Conservation (phyloP, 2,329 filamentous ascomycete species). For the Thielaviopsis ethacetica region DNA sequence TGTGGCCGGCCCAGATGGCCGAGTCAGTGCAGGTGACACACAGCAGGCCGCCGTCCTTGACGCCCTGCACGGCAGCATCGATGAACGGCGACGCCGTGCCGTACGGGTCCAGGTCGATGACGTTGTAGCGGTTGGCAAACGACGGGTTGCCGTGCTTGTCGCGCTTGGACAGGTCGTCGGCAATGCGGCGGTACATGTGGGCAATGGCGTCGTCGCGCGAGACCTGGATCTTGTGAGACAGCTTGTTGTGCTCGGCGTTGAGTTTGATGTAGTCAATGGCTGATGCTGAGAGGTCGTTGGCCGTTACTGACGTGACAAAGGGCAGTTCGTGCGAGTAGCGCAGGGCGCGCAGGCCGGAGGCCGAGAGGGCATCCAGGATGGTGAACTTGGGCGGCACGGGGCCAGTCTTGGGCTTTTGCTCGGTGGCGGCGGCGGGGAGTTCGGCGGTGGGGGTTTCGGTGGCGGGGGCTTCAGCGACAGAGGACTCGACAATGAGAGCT, state of each 20-base stretch:
- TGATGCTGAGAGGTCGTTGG: slow-evolving; percentile 71
- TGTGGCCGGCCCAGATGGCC: slow-evolving; percentile 83
- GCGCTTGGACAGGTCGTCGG: slow-evolving; percentile 30
- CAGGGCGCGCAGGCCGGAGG: slow-evolving; percentile 77
- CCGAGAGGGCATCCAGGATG: slow-evolving; percentile 90
- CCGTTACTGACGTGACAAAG: slow-evolving; percentile 63
- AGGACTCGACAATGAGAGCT: background rate
- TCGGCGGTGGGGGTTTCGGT: background rate
- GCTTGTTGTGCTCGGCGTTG: slow-evolving; percentile 71
- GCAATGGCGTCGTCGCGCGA: slow-evolving; percentile 70
- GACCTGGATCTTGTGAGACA: slow-evolving; percentile 53
- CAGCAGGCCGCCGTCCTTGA: slow-evolving; percentile 68
- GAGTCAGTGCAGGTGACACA: slow-evolving; percentile 96
- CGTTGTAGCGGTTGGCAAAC: slow-evolving; percentile 53
- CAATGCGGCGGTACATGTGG: slow-evolving; percentile 71
- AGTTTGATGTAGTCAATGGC: slow-evolving; percentile 67
- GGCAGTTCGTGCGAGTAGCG: slow-evolving; percentile 87
- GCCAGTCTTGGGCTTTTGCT: slow-evolving; percentile 1
- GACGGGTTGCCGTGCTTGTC: slow-evolving; percentile 24
- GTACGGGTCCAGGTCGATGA: slow-evolving; percentile 93
- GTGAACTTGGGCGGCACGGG: slow-evolving; percentile 39
- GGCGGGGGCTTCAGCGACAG: background rate
- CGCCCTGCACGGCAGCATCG: slow-evolving; percentile 73
- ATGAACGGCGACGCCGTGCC: slow-evolving; percentile 86
- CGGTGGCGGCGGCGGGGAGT: background rate